Percentiles rank a stretch among this genome's conserved stretches.
phyloP scores from a whole-genome alignment of 2,329 filamentous ascomycete species.

The Talaromyces pinophilus region DNA sequence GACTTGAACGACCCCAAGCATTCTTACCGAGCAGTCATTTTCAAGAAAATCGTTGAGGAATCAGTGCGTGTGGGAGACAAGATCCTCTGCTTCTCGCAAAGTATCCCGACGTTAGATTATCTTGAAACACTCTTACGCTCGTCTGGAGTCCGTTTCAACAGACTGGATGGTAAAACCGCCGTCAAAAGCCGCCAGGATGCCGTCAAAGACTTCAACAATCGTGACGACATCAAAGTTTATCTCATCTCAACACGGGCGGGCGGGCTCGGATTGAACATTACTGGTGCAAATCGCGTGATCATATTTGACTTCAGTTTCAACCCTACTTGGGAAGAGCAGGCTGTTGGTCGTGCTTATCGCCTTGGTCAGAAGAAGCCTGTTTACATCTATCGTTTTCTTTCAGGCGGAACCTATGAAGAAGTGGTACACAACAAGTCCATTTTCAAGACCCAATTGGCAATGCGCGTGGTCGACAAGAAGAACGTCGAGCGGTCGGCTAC shows the following conservation, averaged over 20 bases:
- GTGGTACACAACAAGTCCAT: conserved; percentile 70
- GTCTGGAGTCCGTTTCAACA: conserved; percentile 52
- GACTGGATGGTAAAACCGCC: conserved; percentile 68
- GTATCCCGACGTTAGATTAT: conserved; percentile 68
- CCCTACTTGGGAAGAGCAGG: conserved; percentile 79
- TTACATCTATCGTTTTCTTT: conserved; percentile 79
- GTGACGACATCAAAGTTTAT: conserved; percentile 59
- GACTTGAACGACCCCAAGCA: conserved; percentile 49
- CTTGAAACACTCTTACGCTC: conserved; percentile 59
- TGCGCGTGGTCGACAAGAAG: conserved; percentile 80
- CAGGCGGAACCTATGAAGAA: conserved; percentile 78
- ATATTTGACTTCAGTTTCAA: conserved; percentile 84
- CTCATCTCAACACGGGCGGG: conserved; percentile 83
- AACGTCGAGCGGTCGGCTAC: conserved; percentile 69
- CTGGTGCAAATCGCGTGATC: conserved; percentile 79
- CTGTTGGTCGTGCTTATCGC: conserved; percentile 81
- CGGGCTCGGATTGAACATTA: conserved; percentile 80
- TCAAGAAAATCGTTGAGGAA: conserved; percentile 69
- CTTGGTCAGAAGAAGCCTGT: conserved; percentile 79
- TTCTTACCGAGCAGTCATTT: conserved; percentile 68
- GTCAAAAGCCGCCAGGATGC: conserved; percentile 61
- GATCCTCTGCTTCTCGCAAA: conserved; percentile 78
- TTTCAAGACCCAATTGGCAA: conserved; percentile 80
- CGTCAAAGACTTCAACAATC: conserved; percentile 69
- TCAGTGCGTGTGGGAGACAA: conserved; percentile 67